Evolutionary conservation across 306 rosid genomes (phyloP).

Genomic region (Comarum palustre): DNA sequence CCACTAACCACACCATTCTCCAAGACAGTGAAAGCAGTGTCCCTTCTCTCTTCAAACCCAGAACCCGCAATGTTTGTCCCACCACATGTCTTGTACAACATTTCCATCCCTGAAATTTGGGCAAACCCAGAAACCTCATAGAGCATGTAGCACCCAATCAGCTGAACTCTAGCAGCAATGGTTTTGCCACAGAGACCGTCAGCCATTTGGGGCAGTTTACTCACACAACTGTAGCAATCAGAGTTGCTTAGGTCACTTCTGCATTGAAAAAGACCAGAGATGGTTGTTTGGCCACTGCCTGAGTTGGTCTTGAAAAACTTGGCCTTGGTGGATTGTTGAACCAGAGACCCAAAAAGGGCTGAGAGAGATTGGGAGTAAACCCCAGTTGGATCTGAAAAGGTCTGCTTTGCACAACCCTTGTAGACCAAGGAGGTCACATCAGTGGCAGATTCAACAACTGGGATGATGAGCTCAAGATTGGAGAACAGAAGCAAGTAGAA

Average conservation of each 20-base stretch:
- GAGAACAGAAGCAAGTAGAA: constrained; percentile 23
- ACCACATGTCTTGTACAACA: constrained; percentile 79
- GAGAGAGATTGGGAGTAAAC: constrained; percentile 80
- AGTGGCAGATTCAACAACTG: constrained; percentile 50
- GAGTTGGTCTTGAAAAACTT: constrained; percentile 69
- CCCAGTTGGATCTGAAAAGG: constrained; percentile 80
- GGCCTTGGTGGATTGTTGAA: constrained; percentile 64
- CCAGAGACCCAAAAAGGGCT: constrained; percentile 63
- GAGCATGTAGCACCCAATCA: constrained; percentile 71
- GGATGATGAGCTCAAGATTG: constrained; percentile 33
- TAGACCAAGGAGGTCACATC: constrained; percentile 67
- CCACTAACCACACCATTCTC: constrained; percentile 75
- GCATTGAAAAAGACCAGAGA: constrained; percentile 83
- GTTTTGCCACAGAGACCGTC: constrained; percentile 68
- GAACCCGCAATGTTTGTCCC: constrained; percentile 54
- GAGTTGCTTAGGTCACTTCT: constrained; percentile 75
- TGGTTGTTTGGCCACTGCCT: constrained; percentile 57
- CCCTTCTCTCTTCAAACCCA: constrained; percentile 81
- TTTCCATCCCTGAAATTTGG: constrained; percentile 81
- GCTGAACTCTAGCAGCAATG: constrained; percentile 76
- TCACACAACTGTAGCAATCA: constrained; percentile 78
- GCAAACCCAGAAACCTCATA: constrained; percentile 74
- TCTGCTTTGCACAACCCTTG: constrained; percentile 86
- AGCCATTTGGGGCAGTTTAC: constrained; percentile 57
- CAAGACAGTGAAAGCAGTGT: constrained; percentile 64